These are phyloP conservation scores for Metschnikowia koreensis DNA, from an alignment of 805 yeast species.

Conservation along the genomic window DNA sequence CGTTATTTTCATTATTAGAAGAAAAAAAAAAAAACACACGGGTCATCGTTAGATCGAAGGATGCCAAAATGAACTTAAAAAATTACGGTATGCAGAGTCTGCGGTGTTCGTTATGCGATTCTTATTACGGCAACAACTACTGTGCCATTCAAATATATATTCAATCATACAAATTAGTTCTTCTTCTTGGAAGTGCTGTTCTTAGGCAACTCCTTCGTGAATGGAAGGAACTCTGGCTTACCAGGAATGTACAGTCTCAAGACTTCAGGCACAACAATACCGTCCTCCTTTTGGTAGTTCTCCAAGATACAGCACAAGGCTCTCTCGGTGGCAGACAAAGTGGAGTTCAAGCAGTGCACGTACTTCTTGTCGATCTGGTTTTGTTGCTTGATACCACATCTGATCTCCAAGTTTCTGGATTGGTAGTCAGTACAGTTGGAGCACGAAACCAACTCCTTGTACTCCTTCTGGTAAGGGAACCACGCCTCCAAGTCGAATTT, in stretches of 20 bases:
- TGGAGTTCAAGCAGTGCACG: slow-evolving; percentile 97
- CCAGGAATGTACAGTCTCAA: slow-evolving; percentile 96
- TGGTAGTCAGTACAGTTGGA: slow-evolving; percentile 99
- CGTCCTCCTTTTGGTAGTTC: slow-evolving; percentile 97
- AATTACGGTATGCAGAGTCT: too few relatives aligned
- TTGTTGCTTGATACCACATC: slow-evolving; percentile 96
- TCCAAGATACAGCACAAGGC: slow-evolving; percentile 96
- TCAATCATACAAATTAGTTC: slow-evolving; percentile 23
- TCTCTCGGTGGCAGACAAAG: slow-evolving; percentile 97
- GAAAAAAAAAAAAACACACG: too few relatives aligned
- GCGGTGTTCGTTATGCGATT: too few relatives aligned
- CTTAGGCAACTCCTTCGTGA: slow-evolving; percentile 86
- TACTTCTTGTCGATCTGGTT: slow-evolving; percentile 95
- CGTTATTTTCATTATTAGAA: too few relatives aligned
- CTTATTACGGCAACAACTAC: too few relatives aligned
- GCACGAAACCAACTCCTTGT: slow-evolving; percentile 96
- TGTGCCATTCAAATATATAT: too few relatives aligned
- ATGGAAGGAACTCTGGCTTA: slow-evolving; percentile 96
- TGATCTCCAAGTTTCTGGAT: slow-evolving; percentile 95
- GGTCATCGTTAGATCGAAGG: too few relatives aligned
- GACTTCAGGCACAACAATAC: slow-evolving; percentile 90
- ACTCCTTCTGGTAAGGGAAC: slow-evolving; percentile 99
- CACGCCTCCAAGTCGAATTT: slow-evolving; percentile 98
- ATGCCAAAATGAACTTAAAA: too few relatives aligned
- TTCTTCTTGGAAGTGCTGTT: slow-evolving; percentile 80